Base-by-base conservation (phyloP, 1,139 yeast species). In the Blastobotrys ciferrii region DNA sequence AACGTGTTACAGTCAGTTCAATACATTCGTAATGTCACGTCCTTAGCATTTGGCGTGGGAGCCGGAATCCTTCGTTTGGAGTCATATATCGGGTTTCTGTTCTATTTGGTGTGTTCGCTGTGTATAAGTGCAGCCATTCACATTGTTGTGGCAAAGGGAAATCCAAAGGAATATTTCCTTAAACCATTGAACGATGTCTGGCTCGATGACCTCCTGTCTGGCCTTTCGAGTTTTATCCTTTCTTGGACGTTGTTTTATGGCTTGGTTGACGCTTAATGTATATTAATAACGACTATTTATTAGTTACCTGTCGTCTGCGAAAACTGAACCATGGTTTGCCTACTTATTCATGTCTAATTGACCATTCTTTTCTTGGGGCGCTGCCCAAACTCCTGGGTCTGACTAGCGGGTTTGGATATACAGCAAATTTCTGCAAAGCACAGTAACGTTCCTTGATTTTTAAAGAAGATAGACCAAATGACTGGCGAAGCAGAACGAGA, bases 161-260 rank as follows among this genome's bases (percentile, higher is more conserved):
- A 67, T 4, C 77, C 85, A 0, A 51, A 60, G 2, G 63, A 64
- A 45, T 86, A 74, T 65, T 86, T 76, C 60, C 66, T 70, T 28
- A 71, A 65, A 35, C 86, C 89, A 0, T n/a, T 77, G 2, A 73
- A 71, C 38, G 84, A 80, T 49, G 67, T 87, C 0, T 75, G 82
- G 53, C 47, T 82, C 2, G 79, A 75, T 42, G 80, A 84, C 13
- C 54, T 85, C 4, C 69, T 78, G 14, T 70, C 82, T 35, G 82
- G 82, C 50, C 61, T 84, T 13, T 80, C 91, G 2, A 87, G 92
- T 14, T 87, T 72, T 61, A 73, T 85, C 23, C 83, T 87, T 83
- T 81, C 85, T 74, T 87, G 96, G 96, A 85, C 95, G 56, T 72
- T 87, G 62, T 78, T 84, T 42, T 83, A 80, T 67, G 94, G 92